Percentiles rank a stretch among this genome's conserved stretches.
Conservation (phyloP, 495 filamentous ascomycete species). For the Aspergillus bridgeri region DNA sequence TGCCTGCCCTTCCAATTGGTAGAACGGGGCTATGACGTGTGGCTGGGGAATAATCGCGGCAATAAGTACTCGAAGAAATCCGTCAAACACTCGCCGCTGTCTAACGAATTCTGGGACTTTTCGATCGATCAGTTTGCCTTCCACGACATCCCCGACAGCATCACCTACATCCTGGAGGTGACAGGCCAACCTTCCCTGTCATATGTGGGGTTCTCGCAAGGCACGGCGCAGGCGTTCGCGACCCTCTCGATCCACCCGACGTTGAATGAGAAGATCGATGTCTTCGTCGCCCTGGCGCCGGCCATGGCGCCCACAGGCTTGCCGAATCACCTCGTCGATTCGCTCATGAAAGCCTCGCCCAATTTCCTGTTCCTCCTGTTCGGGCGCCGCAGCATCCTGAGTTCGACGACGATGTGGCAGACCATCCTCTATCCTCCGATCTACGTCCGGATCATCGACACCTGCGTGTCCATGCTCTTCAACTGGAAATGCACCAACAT, state of each 20-base stretch:
- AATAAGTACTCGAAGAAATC: constrained; percentile 99
- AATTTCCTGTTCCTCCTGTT: constrained; percentile 92
- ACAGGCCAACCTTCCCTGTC: constrained; percentile 82
- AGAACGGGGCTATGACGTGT: constrained; percentile 93
- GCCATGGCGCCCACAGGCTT: constrained; percentile 96
- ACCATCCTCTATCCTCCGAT: constrained; percentile 92
- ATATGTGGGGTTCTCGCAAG: constrained; percentile 96
- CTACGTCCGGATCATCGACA: constrained; percentile 85
- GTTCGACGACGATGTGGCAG: constrained; percentile 96
- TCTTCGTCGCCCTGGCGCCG: constrained; percentile 95
- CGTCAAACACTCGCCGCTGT: constrained; percentile 64
- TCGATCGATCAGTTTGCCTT: constrained; percentile 98
- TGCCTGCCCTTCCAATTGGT: constrained; percentile 86
- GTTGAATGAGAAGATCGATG: constrained; percentile 89
- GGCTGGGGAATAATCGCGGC: constrained; percentile 95
- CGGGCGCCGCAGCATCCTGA: constrained; percentile 88
- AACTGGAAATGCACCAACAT: constrained; percentile 89
- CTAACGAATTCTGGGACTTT: constrained; percentile 88
- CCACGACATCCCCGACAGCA: constrained; percentile 93
- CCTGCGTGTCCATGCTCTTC: constrained; percentile 77
- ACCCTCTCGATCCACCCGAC: constrained; percentile 89
- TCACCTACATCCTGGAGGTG: constrained; percentile 82
- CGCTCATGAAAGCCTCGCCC: constrained; percentile 89
- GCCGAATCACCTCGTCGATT: constrained; percentile 81
- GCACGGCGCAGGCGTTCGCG: constrained; percentile 94